Conservation (phyloP, 495 filamentous ascomycete genomes). For the Parmelia sp. region DNA sequence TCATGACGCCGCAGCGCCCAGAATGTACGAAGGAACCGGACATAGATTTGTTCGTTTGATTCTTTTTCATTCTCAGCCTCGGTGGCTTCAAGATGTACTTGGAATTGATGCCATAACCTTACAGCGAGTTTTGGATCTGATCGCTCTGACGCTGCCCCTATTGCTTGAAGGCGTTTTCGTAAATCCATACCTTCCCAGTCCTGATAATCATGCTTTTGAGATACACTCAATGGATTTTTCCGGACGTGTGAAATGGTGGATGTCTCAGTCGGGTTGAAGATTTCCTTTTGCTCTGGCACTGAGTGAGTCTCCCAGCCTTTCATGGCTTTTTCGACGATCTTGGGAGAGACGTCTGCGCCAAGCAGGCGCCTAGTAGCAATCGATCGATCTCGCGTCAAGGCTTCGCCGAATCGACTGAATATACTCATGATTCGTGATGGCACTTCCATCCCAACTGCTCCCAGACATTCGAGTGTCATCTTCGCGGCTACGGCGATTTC, state of each 20-base stretch:
- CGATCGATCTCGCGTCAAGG: background rate
- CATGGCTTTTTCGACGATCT: background rate
- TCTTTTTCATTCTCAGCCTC: slow-evolving; percentile 8
- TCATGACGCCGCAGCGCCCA: slow-evolving; percentile 43
- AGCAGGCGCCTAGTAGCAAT: background rate
- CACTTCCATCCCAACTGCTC: background rate
- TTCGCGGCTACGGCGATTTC: background rate
- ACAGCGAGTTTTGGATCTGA: slow-evolving; percentile 7
- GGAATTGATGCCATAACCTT: slow-evolving; percentile 20
- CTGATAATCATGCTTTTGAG: background rate
- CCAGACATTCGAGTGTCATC: background rate
- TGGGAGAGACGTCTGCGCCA: background rate
- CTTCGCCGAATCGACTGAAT: background rate
- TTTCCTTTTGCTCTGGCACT: background rate
- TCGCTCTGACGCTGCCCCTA: background rate
- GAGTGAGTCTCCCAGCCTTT: background rate
- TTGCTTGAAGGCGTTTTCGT: background rate
- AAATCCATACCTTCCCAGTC: slow-evolving; percentile 10
- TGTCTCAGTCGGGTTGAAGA: background rate
- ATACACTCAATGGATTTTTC: background rate
- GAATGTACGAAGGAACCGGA: slow-evolving; percentile 49
- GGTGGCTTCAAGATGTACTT: background rate
- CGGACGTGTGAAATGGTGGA: no score
- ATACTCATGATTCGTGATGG: background rate
- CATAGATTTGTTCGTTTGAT: slow-evolving; percentile 37